These are phyloP conservation scores for Podosphaera aphanis DNA, from an alignment of 2,329 filamentous ascomycete genomes.

Conservation along the genomic window DNA sequence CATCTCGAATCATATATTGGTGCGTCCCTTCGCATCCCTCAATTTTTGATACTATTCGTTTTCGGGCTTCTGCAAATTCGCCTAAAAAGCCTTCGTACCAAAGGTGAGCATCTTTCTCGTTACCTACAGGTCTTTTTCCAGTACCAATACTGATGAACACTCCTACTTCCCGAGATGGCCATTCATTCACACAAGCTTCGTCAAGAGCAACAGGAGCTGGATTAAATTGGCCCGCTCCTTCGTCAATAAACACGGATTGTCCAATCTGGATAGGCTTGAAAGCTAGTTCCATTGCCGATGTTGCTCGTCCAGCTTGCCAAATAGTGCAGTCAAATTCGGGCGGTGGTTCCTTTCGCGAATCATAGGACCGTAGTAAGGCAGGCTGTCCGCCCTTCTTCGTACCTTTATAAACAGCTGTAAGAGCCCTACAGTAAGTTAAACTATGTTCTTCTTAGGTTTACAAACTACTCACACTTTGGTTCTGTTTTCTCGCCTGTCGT, in stretches of 20 bases:
- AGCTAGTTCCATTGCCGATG: slow-evolving; percentile 67
- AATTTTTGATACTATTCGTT: slow-evolving; percentile 70
- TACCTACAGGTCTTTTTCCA: slow-evolving; percentile 51
- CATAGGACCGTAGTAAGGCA: slow-evolving; percentile 71
- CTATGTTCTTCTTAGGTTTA: neutral
- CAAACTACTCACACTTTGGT: slow-evolving; percentile 59
- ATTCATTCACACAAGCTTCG: slow-evolving; percentile 78
- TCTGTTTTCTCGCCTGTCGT: slow-evolving; percentile 63
- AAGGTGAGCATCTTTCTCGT: slow-evolving; percentile 46
- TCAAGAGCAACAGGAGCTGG: slow-evolving; percentile 67
- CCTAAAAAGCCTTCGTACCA: slow-evolving; percentile 93
- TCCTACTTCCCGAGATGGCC: slow-evolving; percentile 79
- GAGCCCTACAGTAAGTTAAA: slow-evolving; percentile 35
- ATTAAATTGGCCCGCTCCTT: slow-evolving; percentile 80
- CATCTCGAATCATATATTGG: slow-evolving; percentile 59
- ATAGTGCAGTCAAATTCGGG: slow-evolving; percentile 87
- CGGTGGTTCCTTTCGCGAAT: slow-evolving; percentile 73
- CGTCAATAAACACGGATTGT: slow-evolving; percentile 82
- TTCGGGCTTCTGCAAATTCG: slow-evolving; percentile 73
- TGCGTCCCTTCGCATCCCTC: slow-evolving; percentile 88
- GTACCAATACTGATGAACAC: slow-evolving; percentile 91
- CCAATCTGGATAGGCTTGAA: slow-evolving; percentile 93
- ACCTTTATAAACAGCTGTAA: slow-evolving; percentile 78
- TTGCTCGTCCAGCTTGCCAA: slow-evolving; percentile 93
- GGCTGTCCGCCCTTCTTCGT: slow-evolving; percentile 44